Evolutionary conservation across 768 basidiomycete species (phyloP).

Genomic region (Kwoniella botswanensis): DNA sequence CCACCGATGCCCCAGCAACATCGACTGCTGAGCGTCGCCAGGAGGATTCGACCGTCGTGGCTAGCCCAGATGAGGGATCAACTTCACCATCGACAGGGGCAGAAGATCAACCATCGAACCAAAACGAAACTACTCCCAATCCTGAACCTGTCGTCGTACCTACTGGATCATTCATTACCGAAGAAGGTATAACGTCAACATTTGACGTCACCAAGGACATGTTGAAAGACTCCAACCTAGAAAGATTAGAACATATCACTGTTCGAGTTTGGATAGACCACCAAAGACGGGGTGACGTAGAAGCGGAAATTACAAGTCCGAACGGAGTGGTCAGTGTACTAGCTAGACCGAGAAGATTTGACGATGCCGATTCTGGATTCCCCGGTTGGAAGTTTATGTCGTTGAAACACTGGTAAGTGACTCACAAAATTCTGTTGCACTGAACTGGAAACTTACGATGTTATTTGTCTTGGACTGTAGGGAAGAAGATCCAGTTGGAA

Average conservation of each 20-base stretch:
- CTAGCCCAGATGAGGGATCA: not conserved
- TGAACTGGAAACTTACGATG: constrained; percentile 17
- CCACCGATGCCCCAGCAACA: constrained; percentile 22
- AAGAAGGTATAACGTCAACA: constrained; percentile 69
- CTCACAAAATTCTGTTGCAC: constrained; percentile 1
- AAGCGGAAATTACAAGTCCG: constrained; percentile 85
- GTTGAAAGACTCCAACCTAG: constrained; percentile 76
- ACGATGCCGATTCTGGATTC: constrained; percentile 72
- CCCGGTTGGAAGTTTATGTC: constrained; percentile 99
- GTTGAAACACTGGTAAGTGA: constrained; percentile 89
- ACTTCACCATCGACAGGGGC: not conserved
- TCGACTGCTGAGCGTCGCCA: constrained; percentile 18
- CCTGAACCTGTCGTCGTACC: constrained; percentile 65
- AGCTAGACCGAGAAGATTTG: constrained; percentile 71
- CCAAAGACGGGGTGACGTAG: constrained; percentile 82
- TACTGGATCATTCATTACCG: constrained; percentile 62
- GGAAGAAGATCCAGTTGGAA: constrained; percentile 89
- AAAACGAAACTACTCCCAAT: constrained; percentile 14
- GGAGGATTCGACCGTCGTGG: constrained; percentile 15
- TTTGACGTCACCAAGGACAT: constrained; percentile 71
- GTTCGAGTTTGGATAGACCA: constrained; percentile 94
- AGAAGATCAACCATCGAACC: constrained; percentile 14
- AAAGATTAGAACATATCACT: constrained; percentile 88
- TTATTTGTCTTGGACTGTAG: constrained; percentile 65
- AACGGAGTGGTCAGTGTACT: constrained; percentile 82